Evolutionary conservation across 1,284 basidiomycete species (phyloP).

Genomic region (Coniferiporia sulphurascens): DNA sequence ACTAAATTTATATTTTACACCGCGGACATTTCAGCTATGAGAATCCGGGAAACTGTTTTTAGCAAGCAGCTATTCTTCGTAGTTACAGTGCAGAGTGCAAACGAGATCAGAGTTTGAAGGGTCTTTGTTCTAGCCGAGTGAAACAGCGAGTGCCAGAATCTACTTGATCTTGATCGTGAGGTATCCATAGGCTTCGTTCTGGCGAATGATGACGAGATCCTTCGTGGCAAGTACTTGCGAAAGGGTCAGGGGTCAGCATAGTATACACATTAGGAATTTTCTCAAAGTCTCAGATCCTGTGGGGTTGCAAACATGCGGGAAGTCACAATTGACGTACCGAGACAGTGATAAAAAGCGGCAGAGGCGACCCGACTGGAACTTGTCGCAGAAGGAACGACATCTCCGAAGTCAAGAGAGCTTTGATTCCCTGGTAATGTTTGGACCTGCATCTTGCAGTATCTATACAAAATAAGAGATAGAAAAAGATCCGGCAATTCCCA

Average conservation of each 20-base stretch:
- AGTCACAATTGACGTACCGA: slow-evolving; percentile 45
- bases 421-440: slow-evolving; percentile 46
- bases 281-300: neutral
- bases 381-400: slow-evolving; percentile 55
- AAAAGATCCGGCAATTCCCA: too few species aligned
- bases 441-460: slow-evolving; percentile 74
- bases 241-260: slow-evolving; percentile 12
- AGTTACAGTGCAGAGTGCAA: too few species aligned
- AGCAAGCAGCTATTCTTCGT: too few species aligned
- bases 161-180: slow-evolving; percentile 37
- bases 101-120: too few species aligned
- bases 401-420: slow-evolving; percentile 54
- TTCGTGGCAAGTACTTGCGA: slow-evolving; percentile 61
- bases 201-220: slow-evolving; percentile 48
- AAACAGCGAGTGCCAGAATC: neutral
- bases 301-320: neutral
- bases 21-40: too few species aligned
- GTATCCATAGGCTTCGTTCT: slow-evolving; percentile 48
- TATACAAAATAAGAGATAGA: slow-evolving; percentile 25
- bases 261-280: neutral
- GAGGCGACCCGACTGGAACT: slow-evolving; percentile 73
- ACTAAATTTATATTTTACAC: too few species aligned
- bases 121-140: too few species aligned
- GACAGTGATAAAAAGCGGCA: slow-evolving; percentile 74
- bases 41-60: too few species aligned